Evolutionary conservation across 1,284 basidiomycete species (phyloP), one percentile per base, ranked within the genome.

Genomic region (Naganishia sp.): DNA sequence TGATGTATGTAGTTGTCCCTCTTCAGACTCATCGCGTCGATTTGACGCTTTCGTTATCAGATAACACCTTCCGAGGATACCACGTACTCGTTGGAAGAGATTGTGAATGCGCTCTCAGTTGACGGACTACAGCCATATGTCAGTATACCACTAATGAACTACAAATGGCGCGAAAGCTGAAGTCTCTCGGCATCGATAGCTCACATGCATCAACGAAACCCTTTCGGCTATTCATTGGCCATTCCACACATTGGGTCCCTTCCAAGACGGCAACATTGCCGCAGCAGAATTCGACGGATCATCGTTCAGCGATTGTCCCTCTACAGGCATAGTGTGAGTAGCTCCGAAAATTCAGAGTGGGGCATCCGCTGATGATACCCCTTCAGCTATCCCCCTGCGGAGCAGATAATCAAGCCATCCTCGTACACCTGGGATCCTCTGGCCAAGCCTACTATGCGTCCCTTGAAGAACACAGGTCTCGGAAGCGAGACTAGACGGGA

Each of bases 11-110:
- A 4, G 42, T 55, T 10, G 3, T 11, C 10, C 11, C 6, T 11
- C 18, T 41, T 17, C 6, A 46, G 3, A 23, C 17, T 7, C 17
- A 0, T 45, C 10, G 4, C 35, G 10, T 35, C 11, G 13, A 23
- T 6, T 23, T 28, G 15, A 25, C 31, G 23, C 21, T 42, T 25
- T 35, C 39, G 31, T 51, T 51, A 28, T 58, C n/a, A 80, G 78
- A 81, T 81, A 68, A 72, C 66, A 2, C 76, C 79, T 1, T 74
- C 78, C 6, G 69, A 69, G n/a, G 76, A 78, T 60, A 75, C 71
- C 7, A 75, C 73, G 10, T 80, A 80, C 67, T 73, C 75, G 2
- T 68, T 76, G 0, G 25, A 47, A 11, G 76, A 78, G 63, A 66
- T 81, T 31, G 47, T 68, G 5, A 55, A 55, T 1, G 75, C 77